Conservation (phyloP, 169 alveolate genomes). For the Cyclospora cayetanensis region DNA sequence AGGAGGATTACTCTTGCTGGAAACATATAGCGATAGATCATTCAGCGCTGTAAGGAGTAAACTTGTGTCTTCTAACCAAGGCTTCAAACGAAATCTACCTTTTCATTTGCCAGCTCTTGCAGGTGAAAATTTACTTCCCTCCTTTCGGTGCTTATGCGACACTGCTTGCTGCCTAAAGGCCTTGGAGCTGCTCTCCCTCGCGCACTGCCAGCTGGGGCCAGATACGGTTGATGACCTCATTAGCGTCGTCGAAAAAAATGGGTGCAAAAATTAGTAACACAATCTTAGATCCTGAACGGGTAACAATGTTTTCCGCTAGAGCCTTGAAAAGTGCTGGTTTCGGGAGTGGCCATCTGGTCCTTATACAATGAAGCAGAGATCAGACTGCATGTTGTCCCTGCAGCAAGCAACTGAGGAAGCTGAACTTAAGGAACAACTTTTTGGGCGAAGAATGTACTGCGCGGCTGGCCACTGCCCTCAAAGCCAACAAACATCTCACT, state of each 20-base stretch:
- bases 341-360: too few relatives aligned
- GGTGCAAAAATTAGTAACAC: not conserved
- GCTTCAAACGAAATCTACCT: too few relatives aligned
- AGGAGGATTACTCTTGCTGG: too few relatives aligned
- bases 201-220: constrained; percentile 36
- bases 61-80: too few relatives aligned
- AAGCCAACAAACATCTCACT: not conserved
- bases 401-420: not conserved
- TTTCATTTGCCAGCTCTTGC: too few relatives aligned
- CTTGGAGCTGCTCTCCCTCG: constrained; percentile 6
- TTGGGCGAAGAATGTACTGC: constrained; percentile 33
- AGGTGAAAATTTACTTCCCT: too few relatives aligned
- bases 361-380: too few relatives aligned
- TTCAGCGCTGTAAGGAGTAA: too few relatives aligned
- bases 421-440: constrained; percentile 31
- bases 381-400: not conserved
- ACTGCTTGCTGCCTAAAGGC: not conserved
- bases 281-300: too few relatives aligned
- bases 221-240: not conserved
- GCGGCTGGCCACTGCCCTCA: not conserved
- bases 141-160: not conserved
- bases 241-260: not conserved
- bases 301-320: too few relatives aligned
- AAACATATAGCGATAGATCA: too few relatives aligned
- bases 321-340: too few relatives aligned